A percentile compares a stretch with the other conserved stretches of the same genome.
Evolutionary conservation across 2,329 filamentous ascomycete genomes (phyloP).

Genomic region (Graphiopsis chlorocephala): DNA sequence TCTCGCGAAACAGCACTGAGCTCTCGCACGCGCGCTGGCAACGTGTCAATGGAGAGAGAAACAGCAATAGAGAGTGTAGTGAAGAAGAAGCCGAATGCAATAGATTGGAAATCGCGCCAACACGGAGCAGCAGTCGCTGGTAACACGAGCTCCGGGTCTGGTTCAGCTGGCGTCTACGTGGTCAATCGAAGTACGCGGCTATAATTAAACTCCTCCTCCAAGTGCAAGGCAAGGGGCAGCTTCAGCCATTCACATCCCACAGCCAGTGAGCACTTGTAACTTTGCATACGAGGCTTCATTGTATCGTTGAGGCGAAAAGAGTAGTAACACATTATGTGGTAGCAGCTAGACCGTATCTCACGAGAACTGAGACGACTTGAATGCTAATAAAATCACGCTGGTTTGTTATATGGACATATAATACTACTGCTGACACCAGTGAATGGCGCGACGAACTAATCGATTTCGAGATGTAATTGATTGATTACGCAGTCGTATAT

Average conservation of each 20-base stretch:
- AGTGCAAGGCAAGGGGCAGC: neutral
- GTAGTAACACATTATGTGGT: neutral
- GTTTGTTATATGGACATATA: no score
- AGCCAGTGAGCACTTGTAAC: neutral
- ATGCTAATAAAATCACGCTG: no score
- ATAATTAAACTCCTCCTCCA: neutral
- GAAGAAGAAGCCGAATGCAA: neutral
- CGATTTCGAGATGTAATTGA: neutral
- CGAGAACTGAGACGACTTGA: no score
- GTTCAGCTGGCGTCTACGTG: slow-evolving; percentile 12
- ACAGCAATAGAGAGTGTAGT: neutral
- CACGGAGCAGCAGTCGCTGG: neutral
- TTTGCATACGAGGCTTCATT: neutral
- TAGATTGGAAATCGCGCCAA: neutral
- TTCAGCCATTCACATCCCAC: neutral
- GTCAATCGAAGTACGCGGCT: slow-evolving; percentile 3
- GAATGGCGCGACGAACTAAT: neutral
- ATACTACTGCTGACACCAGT: neutral
- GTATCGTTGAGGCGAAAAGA: neutral
- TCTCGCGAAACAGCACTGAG: neutral
- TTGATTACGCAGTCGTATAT: neutral
- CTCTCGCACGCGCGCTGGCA: neutral
- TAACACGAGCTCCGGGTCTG: neutral
- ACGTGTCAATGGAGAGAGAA: neutral
- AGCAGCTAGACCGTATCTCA: neutral